phyloP scores from a whole-genome alignment of 148 eudicot genomes.

The Rhododendron williamsianum region DNA sequence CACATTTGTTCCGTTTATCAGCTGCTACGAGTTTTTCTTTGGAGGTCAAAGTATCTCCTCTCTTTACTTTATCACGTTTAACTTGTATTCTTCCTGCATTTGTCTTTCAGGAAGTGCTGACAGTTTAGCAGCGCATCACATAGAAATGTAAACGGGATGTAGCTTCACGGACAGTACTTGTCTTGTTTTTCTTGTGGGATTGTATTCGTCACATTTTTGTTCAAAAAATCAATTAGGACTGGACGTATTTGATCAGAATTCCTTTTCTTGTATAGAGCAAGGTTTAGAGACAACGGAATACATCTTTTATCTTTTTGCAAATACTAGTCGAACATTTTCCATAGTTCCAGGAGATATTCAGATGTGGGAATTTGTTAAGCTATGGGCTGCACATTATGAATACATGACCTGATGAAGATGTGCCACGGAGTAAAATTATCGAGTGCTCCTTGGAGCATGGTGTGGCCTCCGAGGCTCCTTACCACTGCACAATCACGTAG shows the following conservation, averaged over 20 bases:
- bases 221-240: neutral
- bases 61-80: neutral
- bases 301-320: neutral
- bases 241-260: neutral
- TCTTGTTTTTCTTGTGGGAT: neutral
- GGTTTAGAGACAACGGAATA: neutral
- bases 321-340: neutral
- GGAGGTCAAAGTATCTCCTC: neutral
- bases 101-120: slow-evolving; percentile 76
- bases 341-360: neutral
- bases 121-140: slow-evolving; percentile 33
- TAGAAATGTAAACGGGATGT: neutral
- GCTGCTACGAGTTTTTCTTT: neutral
- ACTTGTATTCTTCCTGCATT: neutral
- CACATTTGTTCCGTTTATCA: neutral
- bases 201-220: neutral
- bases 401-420: neutral
- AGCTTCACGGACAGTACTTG: neutral
- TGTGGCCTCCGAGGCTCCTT: too few relatives aligned
- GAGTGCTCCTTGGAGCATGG: too few relatives aligned
- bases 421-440: too few relatives aligned
- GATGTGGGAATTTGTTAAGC: neutral
- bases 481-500: too few relatives aligned
- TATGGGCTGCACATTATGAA: too few relatives aligned
- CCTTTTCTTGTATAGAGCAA: slow-evolving; percentile 4